phyloP scores from a whole-genome alignment of 2,329 filamentous ascomycete genomes.

The Cryphonectria nitschkei region DNA sequence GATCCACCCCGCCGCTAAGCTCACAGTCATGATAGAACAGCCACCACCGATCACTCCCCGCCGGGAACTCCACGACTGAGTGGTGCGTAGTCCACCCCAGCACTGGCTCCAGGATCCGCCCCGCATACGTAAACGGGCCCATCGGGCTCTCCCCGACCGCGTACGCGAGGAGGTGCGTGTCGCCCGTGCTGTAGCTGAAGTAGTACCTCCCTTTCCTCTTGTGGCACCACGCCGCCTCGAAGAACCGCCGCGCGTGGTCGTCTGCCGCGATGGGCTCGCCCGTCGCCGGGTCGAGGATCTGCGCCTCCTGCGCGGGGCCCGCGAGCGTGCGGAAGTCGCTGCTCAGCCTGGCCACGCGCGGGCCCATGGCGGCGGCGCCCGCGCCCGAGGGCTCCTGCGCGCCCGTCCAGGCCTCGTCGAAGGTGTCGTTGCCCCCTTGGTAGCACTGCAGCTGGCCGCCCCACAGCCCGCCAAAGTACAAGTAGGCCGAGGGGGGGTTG shows the following conservation, averaged over 20 bases:
- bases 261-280: conserved; percentile 63
- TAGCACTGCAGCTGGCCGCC: conserved; percentile 82
- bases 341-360: conserved; percentile 67
- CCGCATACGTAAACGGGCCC: conserved; percentile 74
- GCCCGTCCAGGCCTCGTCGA: conserved; percentile 58
- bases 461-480: conserved; percentile 82
- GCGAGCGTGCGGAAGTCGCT: conserved; percentile 69
- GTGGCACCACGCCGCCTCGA: conserved; percentile 82
- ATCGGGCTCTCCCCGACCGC: conserved; percentile 66
- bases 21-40: conserved; percentile 78
- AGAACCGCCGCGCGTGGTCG: conserved; percentile 77
- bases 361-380: conserved; percentile 62
- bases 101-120: conserved; percentile 74
- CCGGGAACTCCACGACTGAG: conserved; percentile 70
- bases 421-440: conserved; percentile 55
- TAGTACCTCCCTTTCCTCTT: conserved; percentile 72
- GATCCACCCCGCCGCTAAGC: conserved; percentile 69
- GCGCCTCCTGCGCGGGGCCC: conserved; percentile 59
- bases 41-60: conserved; percentile 64
- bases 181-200: conserved; percentile 78
- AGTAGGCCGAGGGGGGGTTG: conserved; percentile 51
- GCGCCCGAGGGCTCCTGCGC: conserved; percentile 61
- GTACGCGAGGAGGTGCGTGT: conserved; percentile 75
- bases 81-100: conserved; percentile 83
- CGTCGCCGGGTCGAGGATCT: conserved; percentile 65